Evolutionary conservation across 140 eudicot species (phyloP), one percentile per base, ranked within the genome.

Genomic region (Stevia rebaudiana): DNA sequence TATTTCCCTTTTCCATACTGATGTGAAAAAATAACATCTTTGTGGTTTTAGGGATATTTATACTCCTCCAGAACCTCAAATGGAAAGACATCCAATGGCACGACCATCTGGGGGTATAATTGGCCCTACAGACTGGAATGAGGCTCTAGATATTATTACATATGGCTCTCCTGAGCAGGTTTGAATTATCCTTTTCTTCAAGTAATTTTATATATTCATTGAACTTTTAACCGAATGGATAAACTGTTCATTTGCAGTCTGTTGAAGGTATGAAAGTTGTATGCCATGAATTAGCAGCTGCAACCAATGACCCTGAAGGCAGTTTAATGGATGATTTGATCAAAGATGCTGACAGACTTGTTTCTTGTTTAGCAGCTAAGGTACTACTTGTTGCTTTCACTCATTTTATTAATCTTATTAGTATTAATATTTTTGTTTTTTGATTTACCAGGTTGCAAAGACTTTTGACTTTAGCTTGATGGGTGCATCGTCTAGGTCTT

Each of bases 191-290:
- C 15, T 31, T 60, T 35, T 59, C 21, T 23, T 35, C 33, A 59
- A 59, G 11, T 37, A 10, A 8, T 10, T 17, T 17, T 58, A 3
- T 43, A 0, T n/a, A 19, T 25, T 28, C n/a, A 5, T 10, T 35
- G 48, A 46, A 33, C 24, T 11, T 33, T 43, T 30, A 4, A 61
- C 52, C 24, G 40, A 55, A 44, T 16, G 31, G 3, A 11, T 46
- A 55, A 46, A 12, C 5, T 73, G 62, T 33, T 42, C 0, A 6
- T 17, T 50, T 77, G 81, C 83, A 92, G 99, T 85, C 97, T 66
- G 99, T 92, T 35, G 99, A 92, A 81, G 99, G 99, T 42, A 92
- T 92, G 97, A 92, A 88, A 79, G 94, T 88, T 62, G 88, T 88
- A 53, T 92, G 96, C 88, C 94, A 88, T 74, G 95, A 83, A 66